Evolutionary conservation across 2,329 filamentous ascomycete species (phyloP), one percentile per base, ranked within the genome.

Genomic region (Phaeomoniella chlamydospora): DNA sequence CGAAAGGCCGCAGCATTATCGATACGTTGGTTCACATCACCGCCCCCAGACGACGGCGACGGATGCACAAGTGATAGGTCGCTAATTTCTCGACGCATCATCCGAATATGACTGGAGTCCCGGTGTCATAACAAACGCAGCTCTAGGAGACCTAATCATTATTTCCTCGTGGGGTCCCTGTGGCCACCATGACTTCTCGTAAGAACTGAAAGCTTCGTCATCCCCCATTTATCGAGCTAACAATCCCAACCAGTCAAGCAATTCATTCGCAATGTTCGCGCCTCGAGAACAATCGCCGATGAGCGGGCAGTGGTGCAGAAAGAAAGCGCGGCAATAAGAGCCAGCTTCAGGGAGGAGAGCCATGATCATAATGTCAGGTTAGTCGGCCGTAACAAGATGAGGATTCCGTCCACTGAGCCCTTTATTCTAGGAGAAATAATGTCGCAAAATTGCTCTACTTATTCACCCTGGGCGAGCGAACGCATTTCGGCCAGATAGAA

Each of bases 401-500:
- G n/a, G n/a, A n/a, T n/a, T n/a, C n/a, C n/a, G n/a, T n/a, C n/a
- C n/a, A n/a, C n/a, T n/a, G n/a, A n/a, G n/a, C n/a, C n/a, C n/a
- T n/a, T n/a, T n/a, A 14, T 33, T 38, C 39, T 58, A 94, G 88
- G 64, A 79, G 90, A 56, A 98, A 98, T 68, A 98, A 98, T 72
- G 90, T 98, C 50, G 87, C 90, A 41, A 98, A 98, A 62, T 75
- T 98, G 22, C 74, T 98, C 29, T 98, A 98, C 57, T 83, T 98
- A 41, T 98, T 98, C 61, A 98, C 90, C 1, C 72, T 98, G 30
- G 90, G 90, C 45, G 90, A 98, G 64, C 76, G 90, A 52, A 98
- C 90, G 39, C 90, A 98, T 62, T 98, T 98, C 57, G 90, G 90
- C 35, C 90, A 98, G 68, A 98, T 98, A 55, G 90, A 98, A 74